Evolutionary conservation across 2,329 filamentous ascomycete genomes (phyloP), one percentile per base, ranked within the genome.

Genomic region (Zasmidium cellare): DNA sequence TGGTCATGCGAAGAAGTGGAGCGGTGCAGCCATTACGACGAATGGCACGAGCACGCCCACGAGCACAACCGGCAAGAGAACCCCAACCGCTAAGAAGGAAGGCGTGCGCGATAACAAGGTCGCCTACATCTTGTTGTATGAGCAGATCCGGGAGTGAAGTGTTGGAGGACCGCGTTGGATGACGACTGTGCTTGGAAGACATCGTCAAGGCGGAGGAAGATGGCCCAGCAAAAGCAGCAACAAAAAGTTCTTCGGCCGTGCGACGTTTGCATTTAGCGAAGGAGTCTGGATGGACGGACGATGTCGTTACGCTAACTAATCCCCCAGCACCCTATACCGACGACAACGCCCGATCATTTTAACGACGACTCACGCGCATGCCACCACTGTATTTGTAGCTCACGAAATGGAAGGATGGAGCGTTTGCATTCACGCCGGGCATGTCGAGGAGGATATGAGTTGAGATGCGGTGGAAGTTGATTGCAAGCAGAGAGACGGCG

Each of bases 111-210:
- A 97, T 74, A 96, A 93, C 81, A 96, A 96, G 81, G 93, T 97
- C 58, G 94, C 94, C 3, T 99, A 99, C 76, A 85, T 99, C 65
- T 78, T 99, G 71, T 96, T 99, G 77, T 99, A 99, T 75, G 89
- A 97, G 78, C 50, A 35, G 18, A 52, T 52, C 9, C 31, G 35
- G 3, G 50, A 52, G 24, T 52, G 35, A 52, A 24, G 35, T 41
- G 35, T 41, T 41, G 35, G 35, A 41, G 35, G 16, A 3, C n/a
- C 12, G n/a, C 16, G 35, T 41, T 41, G 35, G 35, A 41, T 41
- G 35, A 16, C 35, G 16, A 41, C 7, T 9, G 35, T 28, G 25
- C 11, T 28, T 28, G 25, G 25, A 5, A n/a, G n/a, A 5, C 25
- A 28, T 5, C 25, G 11, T 28, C 6, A 6, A 28, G 5, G 25